Percentiles rank a stretch among this genome's conserved stretches.
Evolutionary conservation across 768 basidiomycete species (phyloP).

Genomic region (Pleurotus tuoliensis): DNA sequence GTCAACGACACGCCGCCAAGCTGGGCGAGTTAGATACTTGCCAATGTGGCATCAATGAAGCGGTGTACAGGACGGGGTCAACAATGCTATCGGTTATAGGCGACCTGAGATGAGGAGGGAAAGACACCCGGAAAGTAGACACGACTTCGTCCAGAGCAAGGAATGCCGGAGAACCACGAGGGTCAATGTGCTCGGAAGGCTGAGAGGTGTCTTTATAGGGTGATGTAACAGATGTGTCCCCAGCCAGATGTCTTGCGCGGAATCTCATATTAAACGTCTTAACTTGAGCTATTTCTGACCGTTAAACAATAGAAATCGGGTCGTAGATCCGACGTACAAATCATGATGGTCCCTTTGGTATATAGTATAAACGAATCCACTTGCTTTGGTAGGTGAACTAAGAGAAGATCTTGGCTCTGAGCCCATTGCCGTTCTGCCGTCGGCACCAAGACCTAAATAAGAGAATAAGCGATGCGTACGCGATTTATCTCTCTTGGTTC

Average conservation of each 20-base stretch:
- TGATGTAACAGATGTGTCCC: constrained; percentile 46
- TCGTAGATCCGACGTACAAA: constrained; percentile 35
- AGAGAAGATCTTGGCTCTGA: constrained; percentile 55
- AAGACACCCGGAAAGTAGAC: constrained; percentile 53
- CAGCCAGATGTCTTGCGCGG: constrained; percentile 54
- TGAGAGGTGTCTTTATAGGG: constrained; percentile 33
- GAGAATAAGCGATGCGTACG: background rate
- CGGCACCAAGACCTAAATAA: constrained; percentile 39
- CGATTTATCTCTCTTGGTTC: background rate
- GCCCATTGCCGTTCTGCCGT: constrained; percentile 65
- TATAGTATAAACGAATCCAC: constrained; percentile 72
- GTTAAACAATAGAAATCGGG: background rate
- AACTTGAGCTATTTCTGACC: constrained; percentile 30
- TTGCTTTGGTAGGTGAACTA: constrained; percentile 54
- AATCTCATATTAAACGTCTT: constrained; percentile 70
- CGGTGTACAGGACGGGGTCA: constrained; percentile 55
- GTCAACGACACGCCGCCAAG: background rate
- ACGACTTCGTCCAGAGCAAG: constrained; percentile 56
- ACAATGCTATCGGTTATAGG: constrained; percentile 54
- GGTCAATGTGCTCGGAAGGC: constrained; percentile 47
- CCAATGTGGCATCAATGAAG: constrained; percentile 41
- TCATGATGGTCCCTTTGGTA: constrained; percentile 62
- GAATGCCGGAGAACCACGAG: constrained; percentile 59
- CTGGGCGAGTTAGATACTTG: constrained; percentile 18
- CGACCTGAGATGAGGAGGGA: constrained; percentile 51